A percentile compares a stretch with the other conserved stretches of the same genome.
phyloP scores from a whole-genome alignment of 345 rosid species.

The Aquilaria sinensis region DNA sequence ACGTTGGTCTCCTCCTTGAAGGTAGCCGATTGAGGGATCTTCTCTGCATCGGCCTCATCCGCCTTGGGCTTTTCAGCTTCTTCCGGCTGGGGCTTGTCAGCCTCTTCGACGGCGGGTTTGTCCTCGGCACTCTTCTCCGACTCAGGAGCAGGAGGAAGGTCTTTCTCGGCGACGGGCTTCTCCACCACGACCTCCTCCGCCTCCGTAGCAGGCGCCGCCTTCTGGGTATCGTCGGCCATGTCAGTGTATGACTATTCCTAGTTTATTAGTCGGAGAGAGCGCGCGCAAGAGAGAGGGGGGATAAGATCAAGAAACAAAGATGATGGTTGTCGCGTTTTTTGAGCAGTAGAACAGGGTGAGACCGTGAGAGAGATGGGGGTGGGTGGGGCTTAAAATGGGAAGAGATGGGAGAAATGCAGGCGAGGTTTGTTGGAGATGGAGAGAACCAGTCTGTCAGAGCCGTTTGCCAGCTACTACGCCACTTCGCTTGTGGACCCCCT shows the following conservation, averaged over 20 bases:
- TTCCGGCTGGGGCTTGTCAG: constrained; percentile 18
- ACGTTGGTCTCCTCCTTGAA: constrained; percentile 70
- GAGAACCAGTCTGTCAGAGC: constrained; percentile 20
- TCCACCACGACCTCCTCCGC: constrained; percentile 21
- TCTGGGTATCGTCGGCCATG: constrained; percentile 14
- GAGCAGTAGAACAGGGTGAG: constrained; percentile 3
- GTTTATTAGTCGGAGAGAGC: no score
- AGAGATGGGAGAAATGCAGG: constrained; percentile 17
- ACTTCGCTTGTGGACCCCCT: constrained; percentile 18
- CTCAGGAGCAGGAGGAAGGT: constrained; percentile 18
- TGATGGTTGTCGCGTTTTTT: not conserved
- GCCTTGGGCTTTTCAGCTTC: constrained; percentile 9
- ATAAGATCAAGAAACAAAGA: no score
- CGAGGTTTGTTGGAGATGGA: not conserved
- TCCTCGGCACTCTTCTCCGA: constrained; percentile 27
- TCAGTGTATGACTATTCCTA: no score
- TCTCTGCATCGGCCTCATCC: constrained; percentile 17
- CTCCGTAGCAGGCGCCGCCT: constrained; percentile 5
- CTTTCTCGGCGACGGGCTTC: constrained; percentile 26
- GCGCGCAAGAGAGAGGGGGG: not conserved
- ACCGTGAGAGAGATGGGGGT: not conserved
- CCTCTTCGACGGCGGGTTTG: constrained; percentile 14
- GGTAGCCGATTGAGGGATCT: constrained; percentile 34
- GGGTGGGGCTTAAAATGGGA: constrained; percentile 3
- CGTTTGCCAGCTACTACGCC: constrained; percentile 26